Percentiles rank a stretch among this genome's conserved stretches.
These are phyloP conservation scores for Thalassiosira mediterranea DNA, from an alignment of 352 stramenopile genomes.

Conservation along the genomic window DNA sequence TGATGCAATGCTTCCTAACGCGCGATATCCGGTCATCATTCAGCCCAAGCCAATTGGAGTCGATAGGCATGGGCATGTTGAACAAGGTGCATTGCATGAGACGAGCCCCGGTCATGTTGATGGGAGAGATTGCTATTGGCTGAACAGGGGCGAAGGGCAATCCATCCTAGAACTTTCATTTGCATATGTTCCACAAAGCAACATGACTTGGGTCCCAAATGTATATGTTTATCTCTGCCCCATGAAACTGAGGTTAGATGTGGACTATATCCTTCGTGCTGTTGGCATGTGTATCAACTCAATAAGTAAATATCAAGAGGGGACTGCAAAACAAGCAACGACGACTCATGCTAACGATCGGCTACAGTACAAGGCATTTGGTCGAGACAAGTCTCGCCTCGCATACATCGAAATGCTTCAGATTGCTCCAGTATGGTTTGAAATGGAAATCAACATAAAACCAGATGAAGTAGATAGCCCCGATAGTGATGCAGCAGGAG, in stretches of 20 bases:
- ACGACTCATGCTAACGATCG: slow-evolving; percentile 40
- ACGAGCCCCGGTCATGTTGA: slow-evolving; percentile 10
- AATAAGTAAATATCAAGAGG: slow-evolving; percentile 36
- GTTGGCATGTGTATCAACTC: slow-evolving; percentile 54
- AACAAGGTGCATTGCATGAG: not conserved
- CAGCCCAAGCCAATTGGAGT: slow-evolving; percentile 51
- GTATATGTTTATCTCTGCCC: slow-evolving; percentile 40
- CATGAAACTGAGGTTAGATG: slow-evolving; percentile 55
- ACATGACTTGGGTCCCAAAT: slow-evolving; percentile 45
- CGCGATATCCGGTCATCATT: slow-evolving; percentile 54
- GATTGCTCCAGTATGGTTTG: slow-evolving; percentile 49
- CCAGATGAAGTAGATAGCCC: slow-evolving; percentile 26
- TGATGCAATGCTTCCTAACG: slow-evolving; percentile 54
- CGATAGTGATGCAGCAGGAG: slow-evolving; percentile 18
- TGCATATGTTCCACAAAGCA: slow-evolving; percentile 41
- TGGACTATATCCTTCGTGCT: slow-evolving; percentile 61
- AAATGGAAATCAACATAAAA: slow-evolving; percentile 65
- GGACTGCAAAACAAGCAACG: slow-evolving; percentile 13
- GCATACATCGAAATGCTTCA: slow-evolving; percentile 68
- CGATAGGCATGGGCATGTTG: slow-evolving; percentile 28
- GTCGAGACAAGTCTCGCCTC: slow-evolving; percentile 23
- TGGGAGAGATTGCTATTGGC: slow-evolving; percentile 53
- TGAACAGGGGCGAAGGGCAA: slow-evolving; percentile 32
- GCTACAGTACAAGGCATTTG: slow-evolving; percentile 42
- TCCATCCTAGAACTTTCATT: slow-evolving; percentile 52